Base-by-base conservation (phyloP, 495 filamentous ascomycete genomes). In the Astrothelium subdiscretum region DNA sequence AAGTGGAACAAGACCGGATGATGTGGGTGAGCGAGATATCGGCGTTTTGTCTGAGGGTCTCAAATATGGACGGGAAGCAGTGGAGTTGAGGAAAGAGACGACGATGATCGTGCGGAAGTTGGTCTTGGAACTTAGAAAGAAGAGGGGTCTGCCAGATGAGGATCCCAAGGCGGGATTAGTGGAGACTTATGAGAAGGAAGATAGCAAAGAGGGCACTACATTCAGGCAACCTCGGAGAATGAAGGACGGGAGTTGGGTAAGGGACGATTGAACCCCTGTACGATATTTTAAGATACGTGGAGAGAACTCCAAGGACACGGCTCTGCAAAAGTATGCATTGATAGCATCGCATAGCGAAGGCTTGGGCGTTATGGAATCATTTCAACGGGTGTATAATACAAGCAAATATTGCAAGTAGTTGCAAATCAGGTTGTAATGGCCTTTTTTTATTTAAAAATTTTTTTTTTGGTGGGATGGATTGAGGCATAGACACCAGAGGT, bases 61-160 rank as follows among this genome's bases (percentile, higher is more conserved):
- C 35, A 83, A 84, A 71, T 83, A 85, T 68, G 83, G 85, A 11
- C 69, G 77, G 43, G 89, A 96, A 70, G 94, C 90, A 0, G 80
- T 88, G 58, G 79, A 83, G 65, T 76, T 98, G 64, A 81, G 94
- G 66, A 86, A 88, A 59, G 92, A 97, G 73, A 87, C 90, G 32
- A 88, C 94, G 26, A 75, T 81, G 71, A 79, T 87, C 62, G 83
- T 97, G 26, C 77, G 94, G 32, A 80, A 85, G 51, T 87, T 91
- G 66, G 88, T 98, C 0, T 67, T 92, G 27, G 88, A 89, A 62
- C 80, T 97, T 10, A 77, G 92, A 65, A 78, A 79, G 59, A 76
- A 78, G 31, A 71, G 87, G 61, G 92, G 88, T 1, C 84, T 85
- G 35, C 79, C 85, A 0, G 92, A 96, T 59, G 89, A 96, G 64